Evolutionary conservation across 1,284 basidiomycete genomes (phyloP).

Genomic region (Sutorius eximius): DNA sequence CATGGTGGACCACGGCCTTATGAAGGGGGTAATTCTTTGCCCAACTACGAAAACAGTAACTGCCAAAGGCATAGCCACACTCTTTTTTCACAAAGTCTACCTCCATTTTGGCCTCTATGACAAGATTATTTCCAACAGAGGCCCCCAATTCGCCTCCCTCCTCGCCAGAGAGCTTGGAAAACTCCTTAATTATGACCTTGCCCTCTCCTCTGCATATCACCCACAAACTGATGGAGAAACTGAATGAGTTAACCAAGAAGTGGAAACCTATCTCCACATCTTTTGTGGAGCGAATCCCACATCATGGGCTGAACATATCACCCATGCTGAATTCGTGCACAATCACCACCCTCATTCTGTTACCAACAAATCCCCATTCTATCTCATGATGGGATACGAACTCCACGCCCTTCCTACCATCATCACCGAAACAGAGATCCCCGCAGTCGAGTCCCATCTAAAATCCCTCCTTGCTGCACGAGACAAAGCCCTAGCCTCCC

Average conservation of each 20-base stretch:
- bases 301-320: too few species aligned
- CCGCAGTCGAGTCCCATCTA: too few species aligned
- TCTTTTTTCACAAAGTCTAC: conserved; percentile 21
- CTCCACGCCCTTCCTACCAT: too few species aligned
- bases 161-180: neutral
- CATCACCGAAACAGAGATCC: too few species aligned
- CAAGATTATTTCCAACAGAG: neutral
- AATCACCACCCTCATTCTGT: too few species aligned
- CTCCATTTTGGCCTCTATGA: conserved; percentile 8
- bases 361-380: too few species aligned
- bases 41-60: conserved; percentile 20
- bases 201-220: neutral
- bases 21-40: conserved; percentile 10
- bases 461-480: too few species aligned
- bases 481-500: too few species aligned
- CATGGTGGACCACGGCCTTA: too few species aligned
- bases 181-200: neutral
- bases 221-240: neutral
- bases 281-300: too few species aligned
- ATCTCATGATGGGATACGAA: too few species aligned
- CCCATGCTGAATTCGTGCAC: too few species aligned
- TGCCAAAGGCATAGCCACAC: neutral
- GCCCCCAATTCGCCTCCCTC: neutral
- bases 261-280: neutral
- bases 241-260: neutral